These are phyloP conservation scores for Collybia sordida DNA, from an alignment of 768 basidiomycete genomes.

Conservation along the genomic window DNA sequence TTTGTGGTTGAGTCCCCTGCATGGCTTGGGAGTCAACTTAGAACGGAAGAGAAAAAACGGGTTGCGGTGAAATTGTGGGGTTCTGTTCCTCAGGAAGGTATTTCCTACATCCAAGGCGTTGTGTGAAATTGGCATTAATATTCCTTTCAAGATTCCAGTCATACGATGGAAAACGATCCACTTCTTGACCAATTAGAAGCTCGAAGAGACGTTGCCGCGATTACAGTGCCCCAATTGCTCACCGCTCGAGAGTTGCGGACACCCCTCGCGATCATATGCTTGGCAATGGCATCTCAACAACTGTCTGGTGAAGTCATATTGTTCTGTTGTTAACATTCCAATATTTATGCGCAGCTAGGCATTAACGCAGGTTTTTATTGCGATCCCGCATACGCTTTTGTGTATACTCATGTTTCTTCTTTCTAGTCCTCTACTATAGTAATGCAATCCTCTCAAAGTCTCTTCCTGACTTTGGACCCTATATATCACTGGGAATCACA, in stretches of 20 bases:
- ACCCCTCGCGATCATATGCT: slow-evolving; percentile 65
- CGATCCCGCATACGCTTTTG: neutral
- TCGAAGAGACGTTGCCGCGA: slow-evolving; percentile 21
- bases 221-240: slow-evolving; percentile 56
- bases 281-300: slow-evolving; percentile 78
- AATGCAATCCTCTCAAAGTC: slow-evolving; percentile 83
- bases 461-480: slow-evolving; percentile 76
- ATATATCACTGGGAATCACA: slow-evolving; percentile 83
- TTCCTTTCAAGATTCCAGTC: slow-evolving; percentile 2
- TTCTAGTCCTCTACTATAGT: slow-evolving; percentile 83
- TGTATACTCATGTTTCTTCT: neutral
- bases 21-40: slow-evolving; percentile 56
- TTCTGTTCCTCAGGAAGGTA: slow-evolving; percentile 2
- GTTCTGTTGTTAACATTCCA: neutral
- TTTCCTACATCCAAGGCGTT: too few relatives aligned
- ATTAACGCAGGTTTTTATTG: slow-evolving; percentile 64
- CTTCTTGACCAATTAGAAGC: slow-evolving; percentile 34
- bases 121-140: neutral
- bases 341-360: slow-evolving; percentile 37
- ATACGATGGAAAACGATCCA: slow-evolving; percentile 24
- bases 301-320: slow-evolving; percentile 55
- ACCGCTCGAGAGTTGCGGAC: slow-evolving; percentile 51
- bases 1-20: slow-evolving; percentile 70
- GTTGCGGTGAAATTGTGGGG: slow-evolving; percentile 58
- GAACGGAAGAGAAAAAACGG: slow-evolving; percentile 47